phyloP scores from a whole-genome alignment of 1,139 yeast species.

The Suhomyces atakaporum region DNA sequence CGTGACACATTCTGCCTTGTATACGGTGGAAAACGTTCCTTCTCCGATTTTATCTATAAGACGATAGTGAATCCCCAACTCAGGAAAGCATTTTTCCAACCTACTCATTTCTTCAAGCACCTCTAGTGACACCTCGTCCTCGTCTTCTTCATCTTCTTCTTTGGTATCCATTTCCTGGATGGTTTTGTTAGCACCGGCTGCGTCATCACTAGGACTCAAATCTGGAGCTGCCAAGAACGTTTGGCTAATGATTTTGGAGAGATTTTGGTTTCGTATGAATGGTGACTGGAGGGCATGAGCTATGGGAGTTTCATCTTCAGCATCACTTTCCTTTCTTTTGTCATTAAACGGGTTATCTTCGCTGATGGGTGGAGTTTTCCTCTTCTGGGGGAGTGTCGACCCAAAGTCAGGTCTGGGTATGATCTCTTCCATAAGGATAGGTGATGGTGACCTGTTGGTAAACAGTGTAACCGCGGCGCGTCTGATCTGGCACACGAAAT shows the following conservation, averaged over 20 bases:
- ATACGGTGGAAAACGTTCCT: conserved; percentile 91
- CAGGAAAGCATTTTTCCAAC: conserved; percentile 65
- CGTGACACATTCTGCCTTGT: conserved; percentile 76
- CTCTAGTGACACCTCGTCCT: conserved; percentile 50
- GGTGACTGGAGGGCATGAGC: conserved; percentile 8
- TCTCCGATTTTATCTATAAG: conserved; percentile 89
- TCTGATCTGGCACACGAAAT: conserved; percentile 4
- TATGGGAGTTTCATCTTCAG: conserved; percentile 2
- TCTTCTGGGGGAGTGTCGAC: conserved; percentile 4
- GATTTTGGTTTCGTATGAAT: conserved; percentile 18
- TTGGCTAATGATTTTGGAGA: conserved; percentile 13
- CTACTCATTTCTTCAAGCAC: conserved; percentile 67
- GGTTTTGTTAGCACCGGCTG: conserved; percentile 9
- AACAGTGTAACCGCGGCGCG: conserved; percentile 6
- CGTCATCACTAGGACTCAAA: conserved; percentile 11
- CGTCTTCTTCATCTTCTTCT: conserved; percentile 23
- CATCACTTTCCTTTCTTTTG: conserved; percentile 6
- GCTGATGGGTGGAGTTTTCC: conserved; percentile 12
- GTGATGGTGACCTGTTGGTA: too few relatives aligned
- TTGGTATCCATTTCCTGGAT: conserved; percentile 4
- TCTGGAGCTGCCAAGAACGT: conserved; percentile 5
- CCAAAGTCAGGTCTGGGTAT: background rate
- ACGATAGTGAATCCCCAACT: conserved; percentile 59
- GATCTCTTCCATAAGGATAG: conserved; percentile 7
- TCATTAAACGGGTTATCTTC: conserved; percentile 27